Base-by-base conservation (phyloP, 2,329 filamentous ascomycete genomes). In the Colletotrichum noveboracense region DNA sequence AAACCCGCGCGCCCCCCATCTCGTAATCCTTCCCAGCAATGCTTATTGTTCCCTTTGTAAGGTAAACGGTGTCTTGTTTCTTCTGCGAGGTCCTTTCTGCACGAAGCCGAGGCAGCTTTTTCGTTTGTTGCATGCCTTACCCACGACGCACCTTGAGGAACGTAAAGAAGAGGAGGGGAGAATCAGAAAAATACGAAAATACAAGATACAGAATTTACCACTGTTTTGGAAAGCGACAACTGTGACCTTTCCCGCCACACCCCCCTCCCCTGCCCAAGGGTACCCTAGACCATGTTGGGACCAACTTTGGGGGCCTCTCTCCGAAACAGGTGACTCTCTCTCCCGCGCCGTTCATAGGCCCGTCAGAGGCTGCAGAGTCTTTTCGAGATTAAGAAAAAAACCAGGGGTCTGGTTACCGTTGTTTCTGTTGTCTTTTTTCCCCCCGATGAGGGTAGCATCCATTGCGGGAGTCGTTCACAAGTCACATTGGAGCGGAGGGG, bases 31-130 rank as follows among this genome's bases (percentile, higher is more conserved):
- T 64, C 64, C 64, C 73, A 68, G 26, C 38, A 58, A 75, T 68
- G 73, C 73, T 75, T 74, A 71, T 70, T 74, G 71, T 71, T 74
- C 71, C 71, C 71, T 73, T 64, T 69, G 65, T 73, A 36, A 60
- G 18, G 28, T 28, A 30, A 30, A 60, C 16, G 28, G n/a, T 24
- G 26, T 36, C 38, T 34, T 24, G 21, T 58, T 28, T 21, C 12
- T 28, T 55, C 43, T 36, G 61, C 32, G 61, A 30, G 61, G 61
- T 32, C 32, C 28, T 32, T 38, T 66, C 62, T 21, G 21, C 24
- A 24, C 16, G 21, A 16, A 26, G 36, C 62, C 21, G 62, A 26
- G 24, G 58, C 58, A 24, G 24, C 24, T 58, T 28, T 28, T n/a
- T 0, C 13, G 14, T 18, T 13, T 21, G 3, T 24, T 58, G 21